A percentile compares a stretch with the other conserved stretches of the same genome.
Conservation (phyloP, 495 filamentous ascomycete species). For the Xylaria grammica region DNA sequence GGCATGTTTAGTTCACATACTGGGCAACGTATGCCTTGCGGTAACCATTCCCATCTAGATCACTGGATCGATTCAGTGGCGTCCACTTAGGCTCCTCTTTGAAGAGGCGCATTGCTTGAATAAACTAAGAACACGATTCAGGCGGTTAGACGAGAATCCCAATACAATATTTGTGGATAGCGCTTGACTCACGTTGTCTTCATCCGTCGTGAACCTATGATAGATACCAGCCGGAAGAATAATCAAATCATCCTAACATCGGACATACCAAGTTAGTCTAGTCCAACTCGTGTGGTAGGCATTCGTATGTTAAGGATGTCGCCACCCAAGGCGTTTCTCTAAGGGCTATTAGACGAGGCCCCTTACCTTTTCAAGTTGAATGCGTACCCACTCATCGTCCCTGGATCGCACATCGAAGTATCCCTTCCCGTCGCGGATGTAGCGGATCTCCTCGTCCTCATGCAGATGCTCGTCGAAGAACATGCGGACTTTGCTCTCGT, state of each 20-base stretch:
- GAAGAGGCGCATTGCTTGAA: conserved; percentile 96
- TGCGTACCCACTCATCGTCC: conserved; percentile 81
- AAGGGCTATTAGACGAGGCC: not conserved
- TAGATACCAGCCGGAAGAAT: conserved; percentile 97
- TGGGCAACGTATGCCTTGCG: conserved; percentile 73
- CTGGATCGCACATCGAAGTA: conserved; percentile 90
- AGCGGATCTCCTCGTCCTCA: conserved; percentile 99
- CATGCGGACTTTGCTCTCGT: conserved; percentile 87
- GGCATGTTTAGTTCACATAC: conserved; percentile 41
- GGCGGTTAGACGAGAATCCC: conserved; percentile 10
- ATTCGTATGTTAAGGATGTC: not conserved
- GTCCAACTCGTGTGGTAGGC: not conserved
- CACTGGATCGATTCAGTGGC: conserved; percentile 79
- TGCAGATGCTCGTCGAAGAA: conserved; percentile 97
- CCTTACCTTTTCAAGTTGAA: conserved; percentile 71
- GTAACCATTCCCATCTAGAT: conserved; percentile 78
- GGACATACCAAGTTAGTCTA: not conserved
- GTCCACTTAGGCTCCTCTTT: conserved; percentile 99
- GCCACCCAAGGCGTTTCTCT: too few species aligned
- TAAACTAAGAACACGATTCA: conserved; percentile 63
- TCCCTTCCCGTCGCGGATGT: conserved; percentile 85
- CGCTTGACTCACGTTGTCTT: conserved; percentile 72
- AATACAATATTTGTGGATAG: not conserved
- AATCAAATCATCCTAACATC: conserved; percentile 62
- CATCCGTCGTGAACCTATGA: conserved; percentile 95